Percentiles rank a stretch among this genome's conserved stretches.
Evolutionary conservation across 1,284 basidiomycete genomes (phyloP).

Genomic region (Sporisorium exsertum): DNA sequence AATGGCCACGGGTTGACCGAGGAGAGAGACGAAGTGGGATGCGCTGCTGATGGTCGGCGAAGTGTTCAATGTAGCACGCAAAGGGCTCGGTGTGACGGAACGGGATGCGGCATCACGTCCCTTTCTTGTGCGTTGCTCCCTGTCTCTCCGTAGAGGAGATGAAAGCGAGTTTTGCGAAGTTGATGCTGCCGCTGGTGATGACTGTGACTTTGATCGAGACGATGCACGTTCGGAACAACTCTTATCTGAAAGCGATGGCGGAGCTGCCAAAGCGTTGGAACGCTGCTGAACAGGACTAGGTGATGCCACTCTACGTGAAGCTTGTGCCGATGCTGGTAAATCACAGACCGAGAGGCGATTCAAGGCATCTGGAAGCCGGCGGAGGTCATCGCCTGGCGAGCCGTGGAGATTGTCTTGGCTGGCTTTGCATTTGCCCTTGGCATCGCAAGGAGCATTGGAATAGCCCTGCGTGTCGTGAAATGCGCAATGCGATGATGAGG

Average conservation of each 20-base stretch:
- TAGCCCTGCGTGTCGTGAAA: conserved; percentile 1
- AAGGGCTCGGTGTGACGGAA: conserved; percentile 26
- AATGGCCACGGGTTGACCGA: conserved; percentile 30
- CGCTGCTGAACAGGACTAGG: no score
- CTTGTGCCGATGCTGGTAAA: not conserved
- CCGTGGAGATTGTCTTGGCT: conserved; percentile 9
- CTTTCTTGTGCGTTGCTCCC: conserved; percentile 17
- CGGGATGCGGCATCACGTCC: conserved; percentile 17
- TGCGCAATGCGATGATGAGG: not conserved
- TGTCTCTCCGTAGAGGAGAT: not conserved
- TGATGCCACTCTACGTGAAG: not conserved
- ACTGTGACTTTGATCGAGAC: not conserved
- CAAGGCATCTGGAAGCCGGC: not conserved
- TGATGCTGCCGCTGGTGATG: not conserved
- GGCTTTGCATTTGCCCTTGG: conserved; percentile 37
- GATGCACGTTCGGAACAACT: not conserved
- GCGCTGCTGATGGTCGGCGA: conserved; percentile 32
- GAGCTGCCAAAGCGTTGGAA: no score
- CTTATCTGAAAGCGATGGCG: no score
- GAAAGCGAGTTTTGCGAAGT: not conserved
- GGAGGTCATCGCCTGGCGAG: not conserved
- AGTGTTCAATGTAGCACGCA: conserved; percentile 20
- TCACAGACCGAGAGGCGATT: conserved; percentile 3
- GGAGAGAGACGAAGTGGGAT: conserved; percentile 33
- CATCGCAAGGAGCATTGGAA: conserved; percentile 8